Evolutionary conservation across 2,329 filamentous ascomycete genomes (phyloP).

Genomic region (Colletotrichum paranaense): DNA sequence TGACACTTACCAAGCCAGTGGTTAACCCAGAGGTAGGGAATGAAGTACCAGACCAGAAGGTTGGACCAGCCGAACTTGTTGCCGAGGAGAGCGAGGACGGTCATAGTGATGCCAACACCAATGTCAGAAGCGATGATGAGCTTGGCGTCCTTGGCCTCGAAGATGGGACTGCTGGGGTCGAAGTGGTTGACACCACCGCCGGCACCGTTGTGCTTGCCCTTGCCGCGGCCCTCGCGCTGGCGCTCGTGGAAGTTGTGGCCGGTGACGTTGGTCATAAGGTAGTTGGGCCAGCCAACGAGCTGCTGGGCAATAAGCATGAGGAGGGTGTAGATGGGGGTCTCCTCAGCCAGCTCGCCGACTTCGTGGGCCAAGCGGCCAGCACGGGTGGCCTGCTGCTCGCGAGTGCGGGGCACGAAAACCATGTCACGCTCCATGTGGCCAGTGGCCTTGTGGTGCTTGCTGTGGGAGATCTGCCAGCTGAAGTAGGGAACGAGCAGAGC

Average conservation of each 20-base stretch:
- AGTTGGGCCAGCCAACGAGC: conserved; percentile 92
- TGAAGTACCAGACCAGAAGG: conserved; percentile 92
- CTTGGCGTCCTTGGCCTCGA: conserved; percentile 90
- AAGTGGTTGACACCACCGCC: conserved; percentile 94
- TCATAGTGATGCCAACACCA: conserved; percentile 74
- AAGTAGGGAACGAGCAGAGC: conserved; percentile 94
- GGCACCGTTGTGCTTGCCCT: conserved; percentile 88
- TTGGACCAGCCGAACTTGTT: conserved; percentile 86
- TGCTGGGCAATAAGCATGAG: conserved; percentile 84
- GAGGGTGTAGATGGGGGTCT: conserved; percentile 88
- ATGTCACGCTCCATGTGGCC: conserved; percentile 98
- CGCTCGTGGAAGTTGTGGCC: conserved; percentile 95
- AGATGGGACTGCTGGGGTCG: conserved; percentile 86
- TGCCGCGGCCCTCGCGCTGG: conserved; percentile 92
- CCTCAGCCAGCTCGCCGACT: conserved; percentile 89
- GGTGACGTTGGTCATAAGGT: conserved; percentile 91
- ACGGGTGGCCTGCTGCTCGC: conserved; percentile 81
- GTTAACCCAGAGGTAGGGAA: conserved; percentile 98
- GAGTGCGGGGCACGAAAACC: conserved; percentile 97
- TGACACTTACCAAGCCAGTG: conserved; percentile 90
- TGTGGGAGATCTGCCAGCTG: conserved; percentile 99
- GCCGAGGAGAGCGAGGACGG: conserved; percentile 75
- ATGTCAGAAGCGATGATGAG: conserved; percentile 89
- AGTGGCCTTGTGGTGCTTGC: conserved; percentile 99
- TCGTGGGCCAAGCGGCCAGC: conserved; percentile 83